Evolutionary conservation across 108 stramenopile species (phyloP), one percentile per base, ranked within the genome.

Genomic region (Stephanodiscus minutulus): DNA sequence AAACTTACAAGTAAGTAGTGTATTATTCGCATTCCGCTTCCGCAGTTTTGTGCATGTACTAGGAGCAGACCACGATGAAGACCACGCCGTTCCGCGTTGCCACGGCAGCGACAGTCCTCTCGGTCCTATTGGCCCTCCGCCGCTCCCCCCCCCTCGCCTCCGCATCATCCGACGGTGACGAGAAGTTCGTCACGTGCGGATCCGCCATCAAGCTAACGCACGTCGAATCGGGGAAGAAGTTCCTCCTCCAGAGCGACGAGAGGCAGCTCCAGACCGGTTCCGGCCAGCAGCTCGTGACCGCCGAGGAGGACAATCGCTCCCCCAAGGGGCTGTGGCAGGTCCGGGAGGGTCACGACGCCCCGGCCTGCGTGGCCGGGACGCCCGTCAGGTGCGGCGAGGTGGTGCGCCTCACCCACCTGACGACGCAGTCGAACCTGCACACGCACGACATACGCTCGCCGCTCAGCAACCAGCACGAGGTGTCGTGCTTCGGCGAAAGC

Each of bases 211-310:
- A 95, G 74, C 71, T 95, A 22, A 72, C 83, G 8, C 89, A 91
- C 60, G 50, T 79, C 10, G 88, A 95, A 66, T 78, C 72, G 1
- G 81, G 85, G 0, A 66, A 68, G 61, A 86, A 79, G 3, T 67
- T 58, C 43, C 66, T 55, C 39, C 62, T 88, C 66, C 64, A 83
- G 62, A 69, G 67, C 56, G 78, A 79, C 27, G 78, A 73, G 49
- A 31, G 63, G 12, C 64, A 69, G 31, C 63, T 81, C 15, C 72
- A 77, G 61, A 43, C 66, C 3, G 81, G 77, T 43, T 41, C 74
- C 11, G 94, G 94, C 6, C 94, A 95, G 62, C 94, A 95, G 61
- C 82, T 95, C 48, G 94, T 95, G 15, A 91, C 94, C 1, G 82
- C 76, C 7, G 35, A 70, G 27, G 35, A 37, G 13, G 59, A 83